Evolutionary conservation across 1,139 yeast species (phyloP), one percentile per base, ranked within the genome.

Genomic region (Debaryomycetaceae sp.): DNA sequence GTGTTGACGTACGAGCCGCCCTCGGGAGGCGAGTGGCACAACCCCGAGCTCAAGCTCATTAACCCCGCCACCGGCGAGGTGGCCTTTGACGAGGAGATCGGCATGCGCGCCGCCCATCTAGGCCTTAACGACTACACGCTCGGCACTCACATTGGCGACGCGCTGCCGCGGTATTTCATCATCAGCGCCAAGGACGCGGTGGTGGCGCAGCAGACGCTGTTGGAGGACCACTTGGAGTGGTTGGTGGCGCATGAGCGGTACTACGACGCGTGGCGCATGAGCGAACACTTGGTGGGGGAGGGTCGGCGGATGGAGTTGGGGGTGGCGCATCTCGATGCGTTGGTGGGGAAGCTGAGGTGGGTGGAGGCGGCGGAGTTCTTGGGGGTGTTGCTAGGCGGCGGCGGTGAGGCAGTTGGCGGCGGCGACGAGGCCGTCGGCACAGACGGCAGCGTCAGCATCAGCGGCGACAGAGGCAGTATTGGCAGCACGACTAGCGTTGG

Each of bases 171-270:
- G 25, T 85, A 83, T 58, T 83, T 69, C 42, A 65, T 91, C 14
- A 65, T 89, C 5, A 78, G 93, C 50, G 86, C 96, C 0, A 75
- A 75, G 32, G 97, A 88, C 56, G 89, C 82, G 1, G 83, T 91
- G 2, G 62, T 78, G 10, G 89, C 89, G 0, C 73, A 78, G 43
- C 88, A 82, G 41, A 65, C 82, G 17, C 79, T 77, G 39, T 53
- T 83, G 16, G 53, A 60, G 18, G 97, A 89, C 48, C 73, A 81
- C 37, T 67, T 82, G 26, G 62, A 75, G 3, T 91, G 97, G 96
- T 81, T 68, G 36, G 38, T 77, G 10, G 75, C 74, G 1, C 72
- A 63, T 23, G 68, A 68, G 3, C 53, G 62, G 35, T 83, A 58
- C 42, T 58, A 65, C 17, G 78, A 78, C 28, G 96, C 96, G 0